Evolutionary conservation across 2,329 filamentous ascomycete genomes (phyloP).

Genomic region (Aspergillus latus): DNA sequence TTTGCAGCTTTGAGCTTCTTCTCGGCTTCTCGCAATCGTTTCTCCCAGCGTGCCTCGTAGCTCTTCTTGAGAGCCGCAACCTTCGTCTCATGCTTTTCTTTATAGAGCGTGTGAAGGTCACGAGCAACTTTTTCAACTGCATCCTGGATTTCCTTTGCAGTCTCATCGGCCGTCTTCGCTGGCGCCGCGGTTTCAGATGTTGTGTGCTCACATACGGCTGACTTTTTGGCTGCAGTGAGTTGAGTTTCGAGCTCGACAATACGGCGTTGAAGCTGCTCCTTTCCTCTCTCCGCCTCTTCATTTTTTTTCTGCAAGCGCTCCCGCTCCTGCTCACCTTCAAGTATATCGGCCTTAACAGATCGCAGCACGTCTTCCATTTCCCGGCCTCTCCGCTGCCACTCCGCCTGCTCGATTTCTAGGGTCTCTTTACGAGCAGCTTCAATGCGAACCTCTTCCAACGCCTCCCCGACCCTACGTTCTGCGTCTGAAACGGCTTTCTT

Average conservation of each 20-base stretch:
- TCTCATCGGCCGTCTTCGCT: slow-evolving; percentile 47
- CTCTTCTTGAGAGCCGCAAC: slow-evolving; percentile 80
- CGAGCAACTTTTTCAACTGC: slow-evolving; percentile 89
- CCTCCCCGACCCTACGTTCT: slow-evolving; percentile 86
- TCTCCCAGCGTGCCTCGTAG: slow-evolving; percentile 86
- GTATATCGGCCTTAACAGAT: slow-evolving; percentile 78
- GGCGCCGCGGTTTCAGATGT: slow-evolving; percentile 31
- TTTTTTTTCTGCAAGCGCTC: slow-evolving; percentile 74
- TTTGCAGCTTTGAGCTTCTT: slow-evolving; percentile 65
- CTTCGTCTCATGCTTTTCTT: slow-evolving; percentile 95
- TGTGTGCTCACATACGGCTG: slow-evolving; percentile 26
- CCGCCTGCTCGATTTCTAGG: slow-evolving; percentile 70
- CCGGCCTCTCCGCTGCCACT: slow-evolving; percentile 79
- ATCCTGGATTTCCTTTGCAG: slow-evolving; percentile 71
- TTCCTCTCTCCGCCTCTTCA: slow-evolving; percentile 69
- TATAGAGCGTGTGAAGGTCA: slow-evolving; percentile 90
- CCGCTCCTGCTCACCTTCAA: slow-evolving; percentile 73
- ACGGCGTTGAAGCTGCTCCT: slow-evolving; percentile 47
- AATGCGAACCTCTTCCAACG: slow-evolving; percentile 78
- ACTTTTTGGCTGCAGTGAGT: slow-evolving; percentile 43
- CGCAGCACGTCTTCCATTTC: slow-evolving; percentile 83
- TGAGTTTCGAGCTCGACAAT: slow-evolving; percentile 50
- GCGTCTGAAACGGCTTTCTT: slow-evolving; percentile 87
- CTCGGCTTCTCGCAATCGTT: slow-evolving; percentile 79
- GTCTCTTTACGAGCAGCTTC: slow-evolving; percentile 70